Conservation (phyloP, 2,329 filamentous ascomycete genomes). For the Dactylellina leptospora region DNA sequence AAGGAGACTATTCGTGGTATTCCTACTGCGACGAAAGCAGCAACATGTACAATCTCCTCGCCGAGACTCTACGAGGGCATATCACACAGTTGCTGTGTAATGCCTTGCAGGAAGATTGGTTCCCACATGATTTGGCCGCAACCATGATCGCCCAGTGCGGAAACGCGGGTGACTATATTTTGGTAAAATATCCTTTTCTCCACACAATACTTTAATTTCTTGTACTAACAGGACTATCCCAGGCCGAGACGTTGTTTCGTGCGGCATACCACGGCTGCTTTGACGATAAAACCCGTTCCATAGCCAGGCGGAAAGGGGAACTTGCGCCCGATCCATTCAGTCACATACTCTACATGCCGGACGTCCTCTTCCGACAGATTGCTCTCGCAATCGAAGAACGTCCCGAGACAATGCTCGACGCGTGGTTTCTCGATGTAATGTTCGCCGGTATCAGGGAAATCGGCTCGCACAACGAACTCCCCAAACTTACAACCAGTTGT, state of each 20-base stretch:
- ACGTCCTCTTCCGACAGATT: constrained; percentile 41
- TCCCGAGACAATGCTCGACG: constrained; percentile 32
- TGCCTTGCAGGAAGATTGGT: constrained; percentile 42
- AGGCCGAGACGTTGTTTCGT: constrained; percentile 34
- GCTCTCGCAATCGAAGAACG: constrained; percentile 32
- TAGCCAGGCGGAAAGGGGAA: constrained; percentile 46
- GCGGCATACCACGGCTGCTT: constrained; percentile 26
- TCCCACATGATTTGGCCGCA: constrained; percentile 34
- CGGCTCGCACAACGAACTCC: constrained; percentile 19
- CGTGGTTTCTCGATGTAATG: constrained; percentile 42
- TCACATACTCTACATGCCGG: constrained; percentile 43
- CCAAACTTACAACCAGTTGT: constrained; percentile 15
- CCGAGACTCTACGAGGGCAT: constrained; percentile 41
- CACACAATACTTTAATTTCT: background rate
- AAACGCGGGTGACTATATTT: constrained; percentile 20
- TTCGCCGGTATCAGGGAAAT: constrained; percentile 37
- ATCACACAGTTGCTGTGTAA: constrained; percentile 43
- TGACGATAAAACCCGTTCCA: constrained; percentile 20
- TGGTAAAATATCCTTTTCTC: constrained; percentile 7
- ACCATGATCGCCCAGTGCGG: constrained; percentile 47
- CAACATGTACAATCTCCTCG: constrained; percentile 32
- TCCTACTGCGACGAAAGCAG: constrained; percentile 47
- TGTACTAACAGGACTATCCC: background rate
- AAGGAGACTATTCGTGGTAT: constrained; percentile 46
- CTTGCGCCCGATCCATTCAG: constrained; percentile 45